A percentile compares a stretch with the other conserved stretches of the same genome.
These are phyloP conservation scores for Trypanosoma theileri DNA, from an alignment of 208 protist species.

Conservation along the genomic window DNA sequence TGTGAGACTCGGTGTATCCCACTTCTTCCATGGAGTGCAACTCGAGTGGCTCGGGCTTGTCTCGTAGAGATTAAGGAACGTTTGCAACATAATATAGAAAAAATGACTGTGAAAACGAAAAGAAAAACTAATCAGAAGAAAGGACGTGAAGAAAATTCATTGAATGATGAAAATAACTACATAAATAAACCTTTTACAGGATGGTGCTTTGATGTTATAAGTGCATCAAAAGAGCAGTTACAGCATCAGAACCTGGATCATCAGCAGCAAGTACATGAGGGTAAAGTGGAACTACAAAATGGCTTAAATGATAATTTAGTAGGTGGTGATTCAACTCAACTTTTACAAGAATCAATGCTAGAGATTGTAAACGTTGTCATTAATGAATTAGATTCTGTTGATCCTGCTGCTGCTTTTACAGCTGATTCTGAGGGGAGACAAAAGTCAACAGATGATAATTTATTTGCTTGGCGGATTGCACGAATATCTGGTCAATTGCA, in stretches of 20 bases:
- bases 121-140: background rate
- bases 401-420: no score
- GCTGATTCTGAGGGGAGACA: background rate
- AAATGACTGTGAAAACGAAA: background rate
- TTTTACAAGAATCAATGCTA: slow-evolving; percentile 14
- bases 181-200: slow-evolving; percentile 7
- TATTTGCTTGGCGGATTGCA: slow-evolving; percentile 11
- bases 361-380: slow-evolving; percentile 11
- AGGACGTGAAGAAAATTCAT: slow-evolving; percentile 4
- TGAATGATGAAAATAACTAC: background rate
- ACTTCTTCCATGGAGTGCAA: slow-evolving; percentile 64
- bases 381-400: slow-evolving; percentile 10
- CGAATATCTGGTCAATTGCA: slow-evolving; percentile 8
- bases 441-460: background rate
- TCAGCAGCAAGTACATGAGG: background rate
- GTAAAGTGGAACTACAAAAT: background rate
- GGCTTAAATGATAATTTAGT: background rate
- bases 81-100: slow-evolving; percentile 17
- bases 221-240: background rate
- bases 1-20: slow-evolving; percentile 76
- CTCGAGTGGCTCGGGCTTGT: slow-evolving; percentile 46
- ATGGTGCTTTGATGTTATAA: slow-evolving; percentile 17
- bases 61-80: slow-evolving; percentile 40
- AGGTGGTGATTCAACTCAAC: background rate
- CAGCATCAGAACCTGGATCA: background rate